A percentile compares a stretch with the other conserved stretches of the same genome.
These are phyloP conservation scores for Fusarium chlamydosporum DNA, from an alignment of 2,329 filamentous ascomycete genomes.

Conservation along the genomic window DNA sequence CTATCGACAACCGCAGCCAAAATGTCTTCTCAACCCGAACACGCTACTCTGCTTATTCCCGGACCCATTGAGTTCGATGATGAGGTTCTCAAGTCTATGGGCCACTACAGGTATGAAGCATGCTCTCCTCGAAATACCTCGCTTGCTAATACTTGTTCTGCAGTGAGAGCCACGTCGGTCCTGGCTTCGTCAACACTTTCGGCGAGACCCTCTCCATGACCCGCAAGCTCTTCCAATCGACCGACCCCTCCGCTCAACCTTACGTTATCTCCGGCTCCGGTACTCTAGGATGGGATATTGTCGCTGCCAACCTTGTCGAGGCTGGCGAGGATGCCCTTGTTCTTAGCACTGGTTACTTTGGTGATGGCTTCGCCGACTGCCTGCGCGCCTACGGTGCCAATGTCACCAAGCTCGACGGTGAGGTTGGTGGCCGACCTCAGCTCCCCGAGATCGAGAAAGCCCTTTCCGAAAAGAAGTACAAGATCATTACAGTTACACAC, in stretches of 20 bases:
- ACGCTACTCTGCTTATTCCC: constrained; percentile 88
- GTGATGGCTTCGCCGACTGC: constrained; percentile 93
- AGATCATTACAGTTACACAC: constrained; percentile 94
- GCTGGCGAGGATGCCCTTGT: constrained; percentile 91
- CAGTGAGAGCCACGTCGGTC: constrained; percentile 94
- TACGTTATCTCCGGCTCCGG: constrained; percentile 95
- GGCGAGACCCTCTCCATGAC: constrained; percentile 90
- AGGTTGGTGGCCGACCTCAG: constrained; percentile 89
- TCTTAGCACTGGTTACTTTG: constrained; percentile 97
- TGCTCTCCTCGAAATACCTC: constrained; percentile 1
- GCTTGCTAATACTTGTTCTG: constrained; percentile 17
- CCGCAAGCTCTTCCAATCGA: constrained; percentile 94
- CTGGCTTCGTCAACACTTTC: constrained; percentile 89
- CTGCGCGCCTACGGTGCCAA: constrained; percentile 91
- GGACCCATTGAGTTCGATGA: constrained; percentile 99
- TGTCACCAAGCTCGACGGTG: constrained; percentile 89
- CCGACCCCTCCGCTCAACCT: constrained; percentile 84
- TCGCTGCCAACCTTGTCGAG: constrained; percentile 93
- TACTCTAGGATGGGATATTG: constrained; percentile 96
- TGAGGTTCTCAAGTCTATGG: constrained; percentile 94
- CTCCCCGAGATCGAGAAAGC: constrained; percentile 90
- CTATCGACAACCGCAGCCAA: constrained; percentile 52
- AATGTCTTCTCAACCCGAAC: constrained; percentile 74
- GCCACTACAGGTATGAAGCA: constrained; percentile 79
- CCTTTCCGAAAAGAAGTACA: constrained; percentile 91